These are phyloP conservation scores for Thyridium curvatum DNA, from an alignment of 2,329 filamentous ascomycete genomes.

Conservation along the genomic window DNA sequence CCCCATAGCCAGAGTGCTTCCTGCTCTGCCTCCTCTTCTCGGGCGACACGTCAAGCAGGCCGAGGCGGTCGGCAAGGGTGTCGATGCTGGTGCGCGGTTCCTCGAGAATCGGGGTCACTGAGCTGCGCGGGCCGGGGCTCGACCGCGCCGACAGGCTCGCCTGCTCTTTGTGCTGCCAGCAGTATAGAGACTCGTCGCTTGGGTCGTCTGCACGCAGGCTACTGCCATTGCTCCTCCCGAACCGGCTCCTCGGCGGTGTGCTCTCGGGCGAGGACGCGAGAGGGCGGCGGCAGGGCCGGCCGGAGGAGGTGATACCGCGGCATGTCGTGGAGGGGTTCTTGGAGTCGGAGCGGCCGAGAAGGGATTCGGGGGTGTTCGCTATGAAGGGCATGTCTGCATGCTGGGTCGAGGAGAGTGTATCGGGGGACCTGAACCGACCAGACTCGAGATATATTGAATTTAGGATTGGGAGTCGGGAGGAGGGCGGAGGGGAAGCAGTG, in stretches of 20 bases:
- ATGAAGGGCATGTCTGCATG: constrained; percentile 54
- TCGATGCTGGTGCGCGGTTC: constrained; percentile 70
- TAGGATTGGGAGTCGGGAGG: not conserved
- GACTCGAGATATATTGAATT: no score
- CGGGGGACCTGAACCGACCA: no score
- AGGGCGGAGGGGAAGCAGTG: not conserved
- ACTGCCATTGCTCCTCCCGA: constrained; percentile 10
- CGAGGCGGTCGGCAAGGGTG: constrained; percentile 74
- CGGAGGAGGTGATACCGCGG: constrained; percentile 75
- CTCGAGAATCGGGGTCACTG: constrained; percentile 49
- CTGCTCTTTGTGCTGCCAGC: constrained; percentile 94
- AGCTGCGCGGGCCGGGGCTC: constrained; percentile 34
- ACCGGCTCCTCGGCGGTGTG: constrained; percentile 9
- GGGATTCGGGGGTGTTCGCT: constrained; percentile 71
- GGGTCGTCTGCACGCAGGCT: constrained; percentile 39
- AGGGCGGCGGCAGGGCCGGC: constrained; percentile 75
- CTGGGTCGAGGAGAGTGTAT: not conserved
- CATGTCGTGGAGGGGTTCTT: constrained; percentile 81
- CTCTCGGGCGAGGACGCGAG: constrained; percentile 41
- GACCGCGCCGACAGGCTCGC: constrained; percentile 45
- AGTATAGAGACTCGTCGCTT: constrained; percentile 63
- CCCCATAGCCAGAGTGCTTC: constrained; percentile 12
- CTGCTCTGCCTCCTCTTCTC: constrained; percentile 16
- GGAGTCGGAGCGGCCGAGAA: constrained; percentile 74
- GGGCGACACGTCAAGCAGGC: constrained; percentile 59